These are phyloP conservation scores for Cladobotryum mycophilum DNA, from an alignment of 2,329 filamentous ascomycete genomes.

Conservation along the genomic window DNA sequence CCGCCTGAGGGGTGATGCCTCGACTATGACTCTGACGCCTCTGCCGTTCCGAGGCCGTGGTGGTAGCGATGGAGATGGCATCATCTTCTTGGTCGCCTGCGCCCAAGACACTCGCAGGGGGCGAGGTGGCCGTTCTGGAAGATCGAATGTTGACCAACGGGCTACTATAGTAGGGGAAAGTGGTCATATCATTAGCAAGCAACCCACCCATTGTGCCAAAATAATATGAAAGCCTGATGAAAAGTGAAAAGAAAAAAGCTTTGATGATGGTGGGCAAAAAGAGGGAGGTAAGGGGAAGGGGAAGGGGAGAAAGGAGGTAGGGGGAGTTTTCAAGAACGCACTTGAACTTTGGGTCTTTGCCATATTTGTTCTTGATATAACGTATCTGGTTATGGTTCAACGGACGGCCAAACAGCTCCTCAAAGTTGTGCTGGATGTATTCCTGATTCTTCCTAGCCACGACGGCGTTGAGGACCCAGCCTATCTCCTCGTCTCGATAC, in stretches of 20 bases:
- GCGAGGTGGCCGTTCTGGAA: slow-evolving; percentile 2
- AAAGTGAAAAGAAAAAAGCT: too few species aligned
- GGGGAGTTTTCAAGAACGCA: slow-evolving; percentile 18
- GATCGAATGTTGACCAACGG: slow-evolving; percentile 13
- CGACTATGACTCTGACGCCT: neutral
- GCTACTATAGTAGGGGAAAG: slow-evolving; percentile 8
- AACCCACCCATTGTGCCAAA: too few species aligned
- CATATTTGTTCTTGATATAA: slow-evolving; percentile 37
- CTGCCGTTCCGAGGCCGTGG: too few species aligned
- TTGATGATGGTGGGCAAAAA: neutral
- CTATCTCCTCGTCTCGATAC: slow-evolving; percentile 30
- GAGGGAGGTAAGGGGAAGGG: too few species aligned
- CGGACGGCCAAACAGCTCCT: slow-evolving; percentile 21
- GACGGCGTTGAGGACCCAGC: slow-evolving; percentile 26
- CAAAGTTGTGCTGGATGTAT: slow-evolving; percentile 23
- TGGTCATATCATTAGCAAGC: too few species aligned
- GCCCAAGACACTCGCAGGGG: neutral
- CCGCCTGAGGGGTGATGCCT: neutral
- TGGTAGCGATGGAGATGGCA: too few species aligned
- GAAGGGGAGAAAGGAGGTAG: too few species aligned
- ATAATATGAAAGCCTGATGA: neutral
- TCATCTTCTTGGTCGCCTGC: neutral
- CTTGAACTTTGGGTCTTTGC: slow-evolving; percentile 33
- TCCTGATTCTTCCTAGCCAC: slow-evolving; percentile 20
- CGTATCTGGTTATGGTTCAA: slow-evolving; percentile 31